These are phyloP conservation scores for Trichoderma parareesei DNA, from an alignment of 495 filamentous ascomycete genomes.

Conservation along the genomic window DNA sequence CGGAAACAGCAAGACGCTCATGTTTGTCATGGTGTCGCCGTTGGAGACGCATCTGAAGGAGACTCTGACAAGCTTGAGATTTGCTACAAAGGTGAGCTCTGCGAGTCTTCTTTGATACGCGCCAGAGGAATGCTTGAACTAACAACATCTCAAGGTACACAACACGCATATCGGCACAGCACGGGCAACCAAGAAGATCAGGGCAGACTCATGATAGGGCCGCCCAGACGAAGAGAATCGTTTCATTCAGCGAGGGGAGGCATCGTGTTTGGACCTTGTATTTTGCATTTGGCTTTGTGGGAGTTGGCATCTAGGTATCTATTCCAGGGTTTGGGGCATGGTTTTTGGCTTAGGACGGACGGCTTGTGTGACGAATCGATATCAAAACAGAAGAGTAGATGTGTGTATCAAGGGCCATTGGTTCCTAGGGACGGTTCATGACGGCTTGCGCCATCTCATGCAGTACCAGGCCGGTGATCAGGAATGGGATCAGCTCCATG, in stretches of 20 bases:
- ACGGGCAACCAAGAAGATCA: constrained; percentile 61
- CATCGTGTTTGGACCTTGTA: neutral
- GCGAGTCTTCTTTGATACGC: neutral
- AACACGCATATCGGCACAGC: constrained; percentile 86
- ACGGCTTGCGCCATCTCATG: neutral
- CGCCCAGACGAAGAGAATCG: neutral
- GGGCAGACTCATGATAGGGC: constrained; percentile 3
- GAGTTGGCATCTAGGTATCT: neutral
- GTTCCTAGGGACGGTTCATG: neutral
- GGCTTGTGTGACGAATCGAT: neutral
- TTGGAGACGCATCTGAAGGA: constrained; percentile 85
- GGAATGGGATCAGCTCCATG: too few species aligned
- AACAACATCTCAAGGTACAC: constrained; percentile 46
- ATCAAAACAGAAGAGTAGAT: neutral
- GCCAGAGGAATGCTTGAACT: neutral
- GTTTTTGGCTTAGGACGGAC: neutral
- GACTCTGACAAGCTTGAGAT: constrained; percentile 90
- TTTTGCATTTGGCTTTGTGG: neutral
- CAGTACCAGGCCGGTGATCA: neutral
- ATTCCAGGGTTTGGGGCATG: constrained; percentile 1
- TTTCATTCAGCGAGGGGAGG: neutral
- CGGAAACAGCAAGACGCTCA: constrained; percentile 93
- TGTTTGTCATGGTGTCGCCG: constrained; percentile 98
- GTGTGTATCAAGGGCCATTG: neutral
- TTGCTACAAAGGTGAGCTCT: constrained; percentile 75